These are phyloP conservation scores for Aspergillus sojae DNA, from an alignment of 2,329 filamentous ascomycete genomes.

Conservation along the genomic window DNA sequence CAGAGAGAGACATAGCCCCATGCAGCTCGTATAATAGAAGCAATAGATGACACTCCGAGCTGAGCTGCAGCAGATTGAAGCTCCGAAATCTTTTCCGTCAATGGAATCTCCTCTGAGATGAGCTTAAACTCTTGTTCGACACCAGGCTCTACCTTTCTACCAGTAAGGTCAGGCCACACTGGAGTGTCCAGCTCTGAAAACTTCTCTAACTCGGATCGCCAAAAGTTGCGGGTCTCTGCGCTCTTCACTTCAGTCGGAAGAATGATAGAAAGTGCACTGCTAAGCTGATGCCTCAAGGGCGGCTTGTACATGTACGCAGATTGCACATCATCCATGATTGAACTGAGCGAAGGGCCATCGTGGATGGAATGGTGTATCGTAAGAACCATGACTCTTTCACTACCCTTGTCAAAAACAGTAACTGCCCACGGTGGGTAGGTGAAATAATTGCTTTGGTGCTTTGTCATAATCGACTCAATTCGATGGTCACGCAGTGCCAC, in stretches of 20 bases:
- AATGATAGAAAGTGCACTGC: conserved; percentile 29
- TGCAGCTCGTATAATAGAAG: conserved; percentile 32
- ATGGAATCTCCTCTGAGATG: conserved; percentile 19
- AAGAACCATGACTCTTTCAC: conserved; percentile 36
- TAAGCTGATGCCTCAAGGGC: conserved; percentile 29
- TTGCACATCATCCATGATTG: conserved; percentile 31
- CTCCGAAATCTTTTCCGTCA: conserved; percentile 20
- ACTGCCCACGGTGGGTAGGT: conserved; percentile 41
- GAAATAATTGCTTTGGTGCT: conserved; percentile 33
- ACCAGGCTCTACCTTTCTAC: conserved; percentile 19
- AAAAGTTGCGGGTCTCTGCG: conserved; percentile 25
- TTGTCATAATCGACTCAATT: conserved; percentile 27
- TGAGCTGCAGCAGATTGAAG: conserved; percentile 23
- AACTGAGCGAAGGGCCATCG: conserved; percentile 35
- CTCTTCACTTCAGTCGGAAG: conserved; percentile 19
- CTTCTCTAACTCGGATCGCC: conserved; percentile 26
- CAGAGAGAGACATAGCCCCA: conserved; percentile 32
- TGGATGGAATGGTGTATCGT: conserved; percentile 40
- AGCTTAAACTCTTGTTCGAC: conserved; percentile 18
- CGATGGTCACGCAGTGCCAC: conserved; percentile 18
- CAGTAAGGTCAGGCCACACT: conserved; percentile 33
- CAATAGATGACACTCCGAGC: conserved; percentile 32
- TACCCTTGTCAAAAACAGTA: conserved; percentile 32
- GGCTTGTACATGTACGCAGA: conserved; percentile 26
- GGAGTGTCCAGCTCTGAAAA: conserved; percentile 27